Conservation (phyloP, 1,284 basidiomycete species). For the Albatrellus sp. region DNA sequence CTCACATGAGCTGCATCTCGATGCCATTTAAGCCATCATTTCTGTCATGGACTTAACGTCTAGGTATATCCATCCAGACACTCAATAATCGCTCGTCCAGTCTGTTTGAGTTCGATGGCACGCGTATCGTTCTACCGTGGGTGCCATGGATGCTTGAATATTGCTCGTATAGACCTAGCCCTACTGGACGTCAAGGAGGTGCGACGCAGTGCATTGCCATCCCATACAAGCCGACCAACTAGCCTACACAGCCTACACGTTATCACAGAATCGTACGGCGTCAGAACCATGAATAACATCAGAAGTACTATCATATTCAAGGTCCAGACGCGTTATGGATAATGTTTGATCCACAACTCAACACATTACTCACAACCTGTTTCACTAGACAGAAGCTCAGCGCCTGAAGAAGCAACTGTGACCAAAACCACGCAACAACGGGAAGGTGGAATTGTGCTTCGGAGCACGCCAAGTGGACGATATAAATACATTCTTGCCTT, state of each 20-base stretch:
- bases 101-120: constrained; percentile 73
- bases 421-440: too few species aligned
- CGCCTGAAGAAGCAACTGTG: too few species aligned
- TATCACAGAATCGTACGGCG: constrained; percentile 61
- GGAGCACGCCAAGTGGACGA: too few species aligned
- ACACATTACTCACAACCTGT: background rate
- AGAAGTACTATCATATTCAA: constrained; percentile 53
- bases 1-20: constrained; percentile 25
- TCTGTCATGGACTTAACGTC: background rate
- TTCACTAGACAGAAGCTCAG: constrained; percentile 41
- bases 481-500: too few species aligned
- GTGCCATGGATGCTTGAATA: constrained; percentile 64
- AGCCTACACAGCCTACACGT: background rate
- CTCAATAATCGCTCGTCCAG: constrained; percentile 20
- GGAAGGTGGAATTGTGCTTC: too few species aligned
- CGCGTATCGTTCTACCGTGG: constrained; percentile 60
- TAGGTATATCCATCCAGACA: constrained; percentile 3
- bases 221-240: constrained; percentile 5
- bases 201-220: constrained; percentile 37
- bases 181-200: constrained; percentile 48
- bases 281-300: constrained; percentile 73
- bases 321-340: constrained; percentile 62
- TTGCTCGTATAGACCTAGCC: constrained; percentile 52
- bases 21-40: constrained; percentile 44
- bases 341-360: constrained; percentile 1